phyloP scores from a whole-genome alignment of 208 protist genomes.

The Acanthamoeba lenticulata region DNA sequence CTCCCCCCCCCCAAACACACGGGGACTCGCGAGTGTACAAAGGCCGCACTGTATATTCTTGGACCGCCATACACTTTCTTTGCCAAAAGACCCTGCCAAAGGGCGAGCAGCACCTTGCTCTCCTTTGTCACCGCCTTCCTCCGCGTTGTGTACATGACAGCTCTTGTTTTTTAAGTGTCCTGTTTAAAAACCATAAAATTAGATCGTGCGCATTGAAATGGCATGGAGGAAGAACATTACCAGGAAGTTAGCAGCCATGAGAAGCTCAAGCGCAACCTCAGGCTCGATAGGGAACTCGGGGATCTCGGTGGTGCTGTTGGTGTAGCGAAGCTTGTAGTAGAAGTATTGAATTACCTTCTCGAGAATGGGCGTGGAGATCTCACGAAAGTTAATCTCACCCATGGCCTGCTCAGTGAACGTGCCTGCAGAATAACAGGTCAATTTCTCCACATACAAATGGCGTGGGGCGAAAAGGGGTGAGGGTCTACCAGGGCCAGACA shows the following conservation, averaged over 20 bases:
- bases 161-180: not conserved
- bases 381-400: constrained; percentile 82
- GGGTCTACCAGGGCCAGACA: constrained; percentile 79
- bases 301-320: constrained; percentile 82
- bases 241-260: constrained; percentile 88
- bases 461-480: not conserved
- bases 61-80: too few species aligned
- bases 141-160: too few species aligned
- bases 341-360: constrained; percentile 88
- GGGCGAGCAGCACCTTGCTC: not conserved
- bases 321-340: constrained; percentile 87
- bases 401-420: constrained; percentile 80
- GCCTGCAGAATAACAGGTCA: constrained; percentile 62
- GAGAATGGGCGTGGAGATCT: constrained; percentile 85
- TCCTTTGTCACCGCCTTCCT: too few species aligned
- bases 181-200: not conserved
- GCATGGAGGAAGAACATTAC: not conserved
- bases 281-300: constrained; percentile 87
- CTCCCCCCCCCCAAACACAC: too few species aligned
- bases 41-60: too few species aligned
- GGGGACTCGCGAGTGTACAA: too few species aligned
- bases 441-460: not conserved
- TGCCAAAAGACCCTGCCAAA: too few species aligned
- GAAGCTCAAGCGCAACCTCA: constrained; percentile 84
- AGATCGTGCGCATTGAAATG: not conserved